Evolutionary conservation across 169 alveolate species (phyloP).

Genomic region (Plasmodium ovale): DNA sequence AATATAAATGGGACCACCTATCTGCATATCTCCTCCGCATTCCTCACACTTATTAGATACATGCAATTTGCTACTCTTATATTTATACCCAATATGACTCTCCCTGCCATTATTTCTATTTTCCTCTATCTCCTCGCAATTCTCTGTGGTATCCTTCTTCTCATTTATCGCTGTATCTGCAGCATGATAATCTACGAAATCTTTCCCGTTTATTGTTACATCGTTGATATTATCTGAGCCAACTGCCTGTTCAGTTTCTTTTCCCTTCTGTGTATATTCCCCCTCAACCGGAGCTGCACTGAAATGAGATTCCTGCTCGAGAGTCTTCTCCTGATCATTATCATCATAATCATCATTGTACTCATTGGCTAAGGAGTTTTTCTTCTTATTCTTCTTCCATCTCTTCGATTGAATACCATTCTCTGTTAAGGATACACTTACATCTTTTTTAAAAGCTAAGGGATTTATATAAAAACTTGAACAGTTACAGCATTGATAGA

Average conservation of each 20-base stretch:
- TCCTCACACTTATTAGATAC: conserved; percentile 82
- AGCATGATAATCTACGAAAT: background rate
- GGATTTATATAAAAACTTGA: conserved; percentile 83
- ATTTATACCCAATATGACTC: conserved; percentile 11
- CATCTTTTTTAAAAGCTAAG: conserved; percentile 80
- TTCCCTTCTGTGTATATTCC: background rate
- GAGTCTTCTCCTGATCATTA: background rate
- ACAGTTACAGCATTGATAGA: conserved; percentile 90
- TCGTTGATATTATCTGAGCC: background rate
- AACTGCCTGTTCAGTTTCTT: background rate
- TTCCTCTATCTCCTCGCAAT: background rate
- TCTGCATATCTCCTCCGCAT: conserved; percentile 86
- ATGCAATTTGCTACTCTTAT: conserved; percentile 41
- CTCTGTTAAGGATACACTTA: conserved; percentile 4
- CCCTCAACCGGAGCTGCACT: background rate
- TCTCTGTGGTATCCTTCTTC: background rate
- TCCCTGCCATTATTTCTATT: background rate
- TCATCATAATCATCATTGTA: background rate
- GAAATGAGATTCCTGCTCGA: background rate
- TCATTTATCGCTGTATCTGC: background rate
- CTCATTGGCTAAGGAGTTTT: background rate
- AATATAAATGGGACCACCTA: conserved; percentile 89
- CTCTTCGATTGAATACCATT: conserved; percentile 6
- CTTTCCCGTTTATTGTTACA: background rate
- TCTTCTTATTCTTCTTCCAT: conserved; percentile 11